These are phyloP conservation scores for Xerocomellus intermedius DNA, from an alignment of 768 basidiomycete species.

Conservation along the genomic window DNA sequence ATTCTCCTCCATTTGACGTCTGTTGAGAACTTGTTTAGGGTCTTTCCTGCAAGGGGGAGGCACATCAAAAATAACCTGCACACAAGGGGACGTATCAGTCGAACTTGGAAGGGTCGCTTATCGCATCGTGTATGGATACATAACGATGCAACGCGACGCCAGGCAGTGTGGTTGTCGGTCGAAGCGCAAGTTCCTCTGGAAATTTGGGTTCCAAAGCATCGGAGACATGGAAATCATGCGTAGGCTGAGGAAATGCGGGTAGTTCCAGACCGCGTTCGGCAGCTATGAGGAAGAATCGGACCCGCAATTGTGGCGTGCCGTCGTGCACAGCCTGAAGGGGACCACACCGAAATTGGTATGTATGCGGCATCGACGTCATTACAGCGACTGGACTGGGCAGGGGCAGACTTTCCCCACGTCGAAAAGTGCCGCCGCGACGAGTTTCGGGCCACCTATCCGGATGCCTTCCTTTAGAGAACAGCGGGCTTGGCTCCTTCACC, in stretches of 20 bases:
- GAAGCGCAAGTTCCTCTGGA: constrained; percentile 37
- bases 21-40: constrained; percentile 9
- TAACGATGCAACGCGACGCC: constrained; percentile 57
- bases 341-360: constrained; percentile 44
- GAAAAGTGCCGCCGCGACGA: constrained; percentile 57
- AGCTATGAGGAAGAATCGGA: constrained; percentile 51
- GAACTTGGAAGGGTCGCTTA: constrained; percentile 67
- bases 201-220: constrained; percentile 53
- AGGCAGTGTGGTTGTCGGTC: constrained; percentile 42
- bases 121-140: constrained; percentile 70
- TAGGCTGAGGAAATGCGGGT: constrained; percentile 42
- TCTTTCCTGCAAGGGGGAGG: constrained; percentile 21
- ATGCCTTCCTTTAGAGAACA: constrained; percentile 69
- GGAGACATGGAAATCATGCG: constrained; percentile 39
- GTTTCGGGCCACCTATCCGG: constrained; percentile 71
- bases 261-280: constrained; percentile 36
- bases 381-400: background rate
- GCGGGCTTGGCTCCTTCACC: too few relatives aligned
- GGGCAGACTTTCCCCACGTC: constrained; percentile 57
- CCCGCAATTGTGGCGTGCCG: constrained; percentile 43
- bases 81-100: constrained; percentile 54
- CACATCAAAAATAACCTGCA: background rate
- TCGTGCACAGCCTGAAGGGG: constrained; percentile 50
- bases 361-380: constrained; percentile 12
- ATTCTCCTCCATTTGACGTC: constrained; percentile 16